Conservation (phyloP, 768 basidiomycete species). For the Xerocomellus chrysenteron region DNA sequence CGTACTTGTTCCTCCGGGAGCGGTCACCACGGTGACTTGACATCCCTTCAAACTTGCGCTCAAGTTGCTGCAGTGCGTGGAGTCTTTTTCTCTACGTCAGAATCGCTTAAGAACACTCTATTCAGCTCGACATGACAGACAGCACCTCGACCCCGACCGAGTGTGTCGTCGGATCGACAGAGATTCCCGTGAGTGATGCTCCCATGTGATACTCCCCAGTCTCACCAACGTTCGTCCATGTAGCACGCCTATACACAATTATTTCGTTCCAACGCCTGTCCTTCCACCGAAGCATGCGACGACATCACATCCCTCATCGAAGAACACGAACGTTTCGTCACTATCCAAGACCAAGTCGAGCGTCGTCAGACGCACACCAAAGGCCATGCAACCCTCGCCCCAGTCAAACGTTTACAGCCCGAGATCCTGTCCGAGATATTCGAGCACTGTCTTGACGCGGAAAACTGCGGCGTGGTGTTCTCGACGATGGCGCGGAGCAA, state of each 20-base stretch:
- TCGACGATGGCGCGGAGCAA: neutral
- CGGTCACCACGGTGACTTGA: too few species aligned
- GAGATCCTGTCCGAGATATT: constrained; percentile 28
- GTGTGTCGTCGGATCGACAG: neutral
- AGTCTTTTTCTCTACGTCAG: neutral
- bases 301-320: constrained; percentile 16
- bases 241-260: constrained; percentile 11
- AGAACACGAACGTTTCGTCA: constrained; percentile 12
- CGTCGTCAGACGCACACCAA: constrained; percentile 1
- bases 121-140: constrained; percentile 5
- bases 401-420: constrained; percentile 26
- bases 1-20: too few species aligned
- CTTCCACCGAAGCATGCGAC: constrained; percentile 6
- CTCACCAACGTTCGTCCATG: neutral
- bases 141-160: neutral
- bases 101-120: neutral
- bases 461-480: neutral
- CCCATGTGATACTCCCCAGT: neutral
- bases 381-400: constrained; percentile 13
- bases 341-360: constrained; percentile 8
- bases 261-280: constrained; percentile 17
- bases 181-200: constrained; percentile 15
- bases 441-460: constrained; percentile 18
- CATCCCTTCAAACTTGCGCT: too few species aligned
- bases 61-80: neutral